Percentiles rank a stretch among this genome's conserved stretches.
phyloP scores from a whole-genome alignment of 345 rosid genomes.

The Xanthoceras sorbifolium region DNA sequence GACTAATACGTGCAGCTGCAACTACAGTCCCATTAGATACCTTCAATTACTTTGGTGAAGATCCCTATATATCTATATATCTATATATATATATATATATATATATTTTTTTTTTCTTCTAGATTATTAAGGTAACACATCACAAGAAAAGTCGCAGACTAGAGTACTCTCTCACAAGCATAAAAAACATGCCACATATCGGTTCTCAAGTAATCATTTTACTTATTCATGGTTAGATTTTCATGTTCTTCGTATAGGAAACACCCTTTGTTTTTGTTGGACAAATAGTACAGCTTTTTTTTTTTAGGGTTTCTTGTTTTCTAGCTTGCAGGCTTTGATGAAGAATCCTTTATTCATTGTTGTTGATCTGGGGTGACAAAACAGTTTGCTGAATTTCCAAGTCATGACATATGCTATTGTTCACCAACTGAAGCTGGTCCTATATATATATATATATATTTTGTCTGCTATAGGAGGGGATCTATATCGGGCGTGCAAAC shows the following conservation, averaged over 20 bases:
- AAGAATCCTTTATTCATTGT: not conserved
- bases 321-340: not conserved
- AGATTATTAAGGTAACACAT: conserved; percentile 20
- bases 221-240: not conserved
- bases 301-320: conserved; percentile 16
- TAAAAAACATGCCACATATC: not conserved
- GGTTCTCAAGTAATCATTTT: not conserved
- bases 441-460: not conserved
- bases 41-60: conserved; percentile 25
- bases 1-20: conserved; percentile 22
- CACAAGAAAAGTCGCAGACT: not conserved
- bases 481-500: not conserved
- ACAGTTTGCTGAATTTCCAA: not conserved
- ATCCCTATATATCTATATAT: conserved; percentile 17
- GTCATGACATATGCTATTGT: too few species aligned
- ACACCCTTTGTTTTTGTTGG: not conserved
- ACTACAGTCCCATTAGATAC: conserved; percentile 11
- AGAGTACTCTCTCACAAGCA: not conserved
- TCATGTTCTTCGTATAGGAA: not conserved
- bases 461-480: not conserved
- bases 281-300: not conserved
- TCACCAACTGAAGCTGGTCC: not conserved
- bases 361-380: not conserved
- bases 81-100: too few species aligned
- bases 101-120: conserved; percentile 13